A percentile compares a stretch with the other conserved stretches of the same genome.
Conservation (phyloP, 2,329 filamentous ascomycete genomes). For the Clarireedia sp. region DNA sequence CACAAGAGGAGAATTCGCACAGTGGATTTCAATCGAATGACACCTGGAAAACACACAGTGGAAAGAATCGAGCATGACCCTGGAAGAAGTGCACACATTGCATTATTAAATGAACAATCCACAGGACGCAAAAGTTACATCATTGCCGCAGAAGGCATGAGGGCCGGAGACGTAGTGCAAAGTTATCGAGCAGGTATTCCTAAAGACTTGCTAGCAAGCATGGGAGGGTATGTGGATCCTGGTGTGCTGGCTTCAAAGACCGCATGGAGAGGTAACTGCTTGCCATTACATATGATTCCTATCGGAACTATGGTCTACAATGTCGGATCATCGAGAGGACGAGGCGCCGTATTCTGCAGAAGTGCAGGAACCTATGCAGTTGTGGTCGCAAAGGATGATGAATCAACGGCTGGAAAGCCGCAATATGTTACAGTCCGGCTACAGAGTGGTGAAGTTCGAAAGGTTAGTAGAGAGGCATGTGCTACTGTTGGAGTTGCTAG, state of each 20-base stretch:
- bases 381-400: constrained; percentile 82
- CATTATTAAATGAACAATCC: constrained; percentile 67
- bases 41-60: constrained; percentile 75
- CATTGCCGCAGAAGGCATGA: constrained; percentile 87
- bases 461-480: constrained; percentile 84
- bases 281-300: constrained; percentile 92
- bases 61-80: constrained; percentile 97
- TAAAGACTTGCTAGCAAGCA: constrained; percentile 73
- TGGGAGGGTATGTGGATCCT: constrained; percentile 89
- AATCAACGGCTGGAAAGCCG: constrained; percentile 50
- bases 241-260: constrained; percentile 95
- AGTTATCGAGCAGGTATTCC: constrained; percentile 90
- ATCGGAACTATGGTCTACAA: constrained; percentile 90
- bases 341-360: constrained; percentile 82
- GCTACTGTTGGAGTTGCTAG: constrained; percentile 91
- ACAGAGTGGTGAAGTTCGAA: constrained; percentile 87
- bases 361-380: constrained; percentile 89
- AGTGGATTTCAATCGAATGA: constrained; percentile 77
- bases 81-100: constrained; percentile 86
- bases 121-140: constrained; percentile 81
- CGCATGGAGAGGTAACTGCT: constrained; percentile 86
- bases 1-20: constrained; percentile 85
- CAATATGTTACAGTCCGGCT: constrained; percentile 77
- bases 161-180: constrained; percentile 83
- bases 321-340: constrained; percentile 67